Percentiles rank a stretch among this genome's conserved stretches.
Evolutionary conservation across 2,329 filamentous ascomycete species (phyloP).

Genomic region (Aspergillus phoenicis): DNA sequence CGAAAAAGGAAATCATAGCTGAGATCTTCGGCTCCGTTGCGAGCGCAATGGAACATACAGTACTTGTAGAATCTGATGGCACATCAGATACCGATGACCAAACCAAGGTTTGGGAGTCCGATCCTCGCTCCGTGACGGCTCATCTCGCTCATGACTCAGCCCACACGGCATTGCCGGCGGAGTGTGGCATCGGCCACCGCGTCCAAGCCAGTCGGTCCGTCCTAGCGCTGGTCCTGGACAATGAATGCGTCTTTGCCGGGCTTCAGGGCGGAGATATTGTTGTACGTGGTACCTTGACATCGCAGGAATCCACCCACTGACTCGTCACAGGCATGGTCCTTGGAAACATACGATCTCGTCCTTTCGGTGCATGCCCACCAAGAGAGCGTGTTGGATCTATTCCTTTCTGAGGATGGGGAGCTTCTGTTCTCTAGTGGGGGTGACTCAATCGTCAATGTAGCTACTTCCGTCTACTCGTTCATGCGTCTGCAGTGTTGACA

Average conservation of each 20-base stretch:
- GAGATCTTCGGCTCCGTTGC: constrained; percentile 21
- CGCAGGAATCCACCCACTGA: constrained; percentile 14
- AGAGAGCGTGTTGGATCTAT: constrained; percentile 84
- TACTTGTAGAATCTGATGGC: constrained; percentile 34
- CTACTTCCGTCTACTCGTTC: not conserved
- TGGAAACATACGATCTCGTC: constrained; percentile 82
- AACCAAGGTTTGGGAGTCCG: constrained; percentile 36
- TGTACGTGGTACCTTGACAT: constrained; percentile 43
- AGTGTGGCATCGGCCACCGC: constrained; percentile 47
- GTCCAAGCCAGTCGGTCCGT: constrained; percentile 47
- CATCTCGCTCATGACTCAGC: constrained; percentile 23
- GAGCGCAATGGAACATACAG: constrained; percentile 36
- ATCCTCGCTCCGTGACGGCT: constrained; percentile 27
- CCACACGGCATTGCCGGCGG: constrained; percentile 26
- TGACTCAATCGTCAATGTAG: constrained; percentile 85
- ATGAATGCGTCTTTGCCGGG: constrained; percentile 83
- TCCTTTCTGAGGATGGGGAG: constrained; percentile 71
- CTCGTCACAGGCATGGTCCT: constrained; percentile 68
- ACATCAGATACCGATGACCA: constrained; percentile 40
- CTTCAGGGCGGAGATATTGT: constrained; percentile 93
- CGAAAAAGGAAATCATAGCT: constrained; percentile 22
- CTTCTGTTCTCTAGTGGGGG: constrained; percentile 90
- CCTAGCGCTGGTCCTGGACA: constrained; percentile 78
- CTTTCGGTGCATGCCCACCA: constrained; percentile 83
- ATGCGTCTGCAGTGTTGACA: constrained; percentile 1